Evolutionary conservation across 2,329 filamentous ascomycete genomes (phyloP).

Genomic region (Ophiostoma ips): DNA sequence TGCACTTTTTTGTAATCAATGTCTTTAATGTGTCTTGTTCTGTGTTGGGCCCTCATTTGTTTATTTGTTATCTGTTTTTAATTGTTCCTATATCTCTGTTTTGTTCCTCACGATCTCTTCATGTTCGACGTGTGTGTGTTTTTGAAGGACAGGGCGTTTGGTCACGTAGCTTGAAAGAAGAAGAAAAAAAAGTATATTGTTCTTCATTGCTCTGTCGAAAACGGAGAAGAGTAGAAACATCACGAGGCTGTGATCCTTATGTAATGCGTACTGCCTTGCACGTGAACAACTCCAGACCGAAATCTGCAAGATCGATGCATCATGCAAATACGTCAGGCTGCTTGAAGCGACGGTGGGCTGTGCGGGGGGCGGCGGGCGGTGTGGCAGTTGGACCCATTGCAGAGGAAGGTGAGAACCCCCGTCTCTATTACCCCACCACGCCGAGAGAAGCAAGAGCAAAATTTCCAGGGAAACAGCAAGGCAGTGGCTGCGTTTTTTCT

Average conservation of each 20-base stretch:
- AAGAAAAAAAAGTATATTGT: not conserved
- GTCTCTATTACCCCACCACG: not conserved
- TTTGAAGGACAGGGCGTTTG: not conserved
- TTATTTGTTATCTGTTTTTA: not conserved
- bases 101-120: not conserved
- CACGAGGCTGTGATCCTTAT: no score
- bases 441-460: not conserved
- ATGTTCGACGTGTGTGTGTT: no score
- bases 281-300: no score
- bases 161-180: not conserved
- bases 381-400: no score
- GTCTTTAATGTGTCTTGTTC: not conserved
- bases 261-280: no score
- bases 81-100: not conserved
- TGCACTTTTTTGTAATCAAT: not conserved
- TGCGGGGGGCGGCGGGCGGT: not conserved
- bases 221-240: not conserved
- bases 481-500: not conserved
- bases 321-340: no score
- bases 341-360: no score
- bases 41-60: not conserved
- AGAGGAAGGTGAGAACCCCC: no score
- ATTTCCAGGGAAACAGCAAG: not conserved
- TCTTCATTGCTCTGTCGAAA: not conserved
- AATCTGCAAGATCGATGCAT: no score